These are phyloP conservation scores for Trichosporon ovoides DNA, from an alignment of 1,284 basidiomycete species.

Conservation along the genomic window DNA sequence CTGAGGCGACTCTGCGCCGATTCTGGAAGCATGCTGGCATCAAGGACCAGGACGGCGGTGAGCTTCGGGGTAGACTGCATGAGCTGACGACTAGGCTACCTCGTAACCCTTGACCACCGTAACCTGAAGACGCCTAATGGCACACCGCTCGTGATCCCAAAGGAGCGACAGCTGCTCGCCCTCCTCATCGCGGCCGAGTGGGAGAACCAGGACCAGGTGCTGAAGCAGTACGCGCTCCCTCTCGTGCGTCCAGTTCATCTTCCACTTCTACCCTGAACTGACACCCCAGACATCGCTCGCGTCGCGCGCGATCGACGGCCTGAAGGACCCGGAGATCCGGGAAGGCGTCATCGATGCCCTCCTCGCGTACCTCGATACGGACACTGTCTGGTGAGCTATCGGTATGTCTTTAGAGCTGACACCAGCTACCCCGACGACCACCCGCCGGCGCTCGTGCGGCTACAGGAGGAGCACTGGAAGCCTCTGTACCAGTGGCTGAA, in stretches of 20 bases:
- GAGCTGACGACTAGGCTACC: slow-evolving; percentile 50
- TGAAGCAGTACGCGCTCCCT: slow-evolving; percentile 88
- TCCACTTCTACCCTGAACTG: neutral
- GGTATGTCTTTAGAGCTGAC: too few species aligned
- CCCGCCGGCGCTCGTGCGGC: slow-evolving; percentile 66
- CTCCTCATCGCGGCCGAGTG: slow-evolving; percentile 88
- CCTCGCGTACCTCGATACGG: slow-evolving; percentile 85
- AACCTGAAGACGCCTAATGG: slow-evolving; percentile 83
- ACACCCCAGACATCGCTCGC: slow-evolving; percentile 75
- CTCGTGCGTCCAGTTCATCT: slow-evolving; percentile 58
- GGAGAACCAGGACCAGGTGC: slow-evolving; percentile 80
- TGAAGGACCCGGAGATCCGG: slow-evolving; percentile 58
- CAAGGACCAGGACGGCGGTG: slow-evolving; percentile 55
- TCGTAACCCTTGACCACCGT: slow-evolving; percentile 76
- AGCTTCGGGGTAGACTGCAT: slow-evolving; percentile 1
- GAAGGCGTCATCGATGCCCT: slow-evolving; percentile 66
- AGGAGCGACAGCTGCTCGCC: slow-evolving; percentile 66
- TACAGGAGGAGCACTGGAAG: slow-evolving; percentile 86
- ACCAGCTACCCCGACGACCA: slow-evolving; percentile 74
- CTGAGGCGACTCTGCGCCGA: slow-evolving; percentile 73
- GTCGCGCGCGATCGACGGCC: slow-evolving; percentile 79
- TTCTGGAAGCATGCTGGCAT: slow-evolving; percentile 88
- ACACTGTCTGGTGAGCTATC: slow-evolving; percentile 75
- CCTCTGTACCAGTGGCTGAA: slow-evolving; percentile 78
- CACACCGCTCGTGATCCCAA: slow-evolving; percentile 65